Conservation (phyloP, 495 filamentous ascomycete genomes). For the Daldinia grandis region DNA sequence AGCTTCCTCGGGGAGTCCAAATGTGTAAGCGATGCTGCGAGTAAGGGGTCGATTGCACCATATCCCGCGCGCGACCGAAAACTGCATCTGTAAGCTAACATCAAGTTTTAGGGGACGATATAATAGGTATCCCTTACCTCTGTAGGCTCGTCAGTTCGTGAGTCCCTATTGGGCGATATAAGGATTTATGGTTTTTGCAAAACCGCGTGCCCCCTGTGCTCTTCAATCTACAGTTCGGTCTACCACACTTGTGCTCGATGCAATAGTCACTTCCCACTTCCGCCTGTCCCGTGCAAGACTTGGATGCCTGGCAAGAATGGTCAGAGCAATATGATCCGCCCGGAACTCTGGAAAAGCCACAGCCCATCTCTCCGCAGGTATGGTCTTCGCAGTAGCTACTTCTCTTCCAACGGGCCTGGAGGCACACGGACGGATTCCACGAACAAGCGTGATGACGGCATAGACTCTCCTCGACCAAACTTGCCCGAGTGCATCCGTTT, state of each 20-base stretch:
- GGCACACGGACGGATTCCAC: conserved; percentile 31
- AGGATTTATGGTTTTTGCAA: conserved; percentile 38
- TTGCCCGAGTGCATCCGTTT: conserved; percentile 22
- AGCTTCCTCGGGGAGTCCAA: conserved; percentile 13
- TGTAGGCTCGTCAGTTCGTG: conserved; percentile 32
- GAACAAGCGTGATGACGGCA: conserved; percentile 35
- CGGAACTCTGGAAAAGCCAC: conserved; percentile 27
- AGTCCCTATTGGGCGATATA: conserved; percentile 16
- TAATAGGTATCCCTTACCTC: conserved; percentile 29
- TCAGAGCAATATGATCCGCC: conserved; percentile 37
- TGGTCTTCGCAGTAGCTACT: conserved; percentile 40
- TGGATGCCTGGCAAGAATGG: conserved; percentile 36
- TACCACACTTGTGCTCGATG: conserved; percentile 37
- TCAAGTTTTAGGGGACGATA: background rate
- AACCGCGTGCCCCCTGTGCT: conserved; percentile 27
- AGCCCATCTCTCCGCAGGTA: conserved; percentile 40
- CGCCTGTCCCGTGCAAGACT: conserved; percentile 35
- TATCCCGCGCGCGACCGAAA: conserved; percentile 34
- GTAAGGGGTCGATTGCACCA: conserved; percentile 27
- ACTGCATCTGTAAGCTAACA: conserved; percentile 14
- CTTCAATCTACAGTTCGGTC: conserved; percentile 36
- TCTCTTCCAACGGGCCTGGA: conserved; percentile 34
- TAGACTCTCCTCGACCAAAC: conserved; percentile 28
- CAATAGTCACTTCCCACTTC: conserved; percentile 37
- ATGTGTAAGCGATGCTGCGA: conserved; percentile 28